These are phyloP conservation scores for Hygrophorus pudorinus DNA, from an alignment of 768 basidiomycete genomes.

Conservation along the genomic window DNA sequence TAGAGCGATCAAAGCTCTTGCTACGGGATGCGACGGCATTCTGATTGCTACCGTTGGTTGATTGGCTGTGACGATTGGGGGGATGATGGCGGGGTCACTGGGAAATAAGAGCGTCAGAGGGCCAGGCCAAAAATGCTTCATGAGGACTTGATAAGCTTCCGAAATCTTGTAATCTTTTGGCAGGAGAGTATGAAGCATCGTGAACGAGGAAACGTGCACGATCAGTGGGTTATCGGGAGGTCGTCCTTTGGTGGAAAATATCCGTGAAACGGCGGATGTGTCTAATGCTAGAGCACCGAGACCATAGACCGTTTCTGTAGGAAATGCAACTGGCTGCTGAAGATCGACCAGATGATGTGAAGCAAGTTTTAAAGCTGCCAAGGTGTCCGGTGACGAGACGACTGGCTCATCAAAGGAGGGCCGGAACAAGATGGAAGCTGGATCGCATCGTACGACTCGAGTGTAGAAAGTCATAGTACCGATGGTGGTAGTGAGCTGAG, in stretches of 20 bases:
- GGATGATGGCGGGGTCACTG: constrained; percentile 47
- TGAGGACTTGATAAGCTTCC: constrained; percentile 58
- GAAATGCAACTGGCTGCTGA: constrained; percentile 68
- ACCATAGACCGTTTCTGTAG: constrained; percentile 98
- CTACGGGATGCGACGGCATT: constrained; percentile 92
- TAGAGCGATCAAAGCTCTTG: constrained; percentile 76
- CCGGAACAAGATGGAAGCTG: constrained; percentile 48
- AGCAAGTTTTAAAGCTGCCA: constrained; percentile 44
- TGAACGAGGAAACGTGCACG: constrained; percentile 81
- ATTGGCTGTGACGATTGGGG: constrained; percentile 67
- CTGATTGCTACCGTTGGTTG: constrained; percentile 81
- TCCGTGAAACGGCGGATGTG: constrained; percentile 50
- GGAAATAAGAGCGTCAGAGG: constrained; percentile 90
- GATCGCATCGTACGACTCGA: constrained; percentile 51
- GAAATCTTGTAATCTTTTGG: constrained; percentile 57
- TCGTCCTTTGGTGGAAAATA: constrained; percentile 85
- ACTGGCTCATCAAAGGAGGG: constrained; percentile 32
- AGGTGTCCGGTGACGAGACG: constrained; percentile 41
- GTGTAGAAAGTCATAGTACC: no score
- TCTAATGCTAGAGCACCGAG: constrained; percentile 82
- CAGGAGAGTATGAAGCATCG: constrained; percentile 73
- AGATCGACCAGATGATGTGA: constrained; percentile 40
- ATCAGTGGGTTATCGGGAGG: constrained; percentile 96
- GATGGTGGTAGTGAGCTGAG: no score
- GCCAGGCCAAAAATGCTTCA: constrained; percentile 90